Evolutionary conservation across 1,139 yeast species (phyloP).

Genomic region (Blastobotrys serpentis): DNA sequence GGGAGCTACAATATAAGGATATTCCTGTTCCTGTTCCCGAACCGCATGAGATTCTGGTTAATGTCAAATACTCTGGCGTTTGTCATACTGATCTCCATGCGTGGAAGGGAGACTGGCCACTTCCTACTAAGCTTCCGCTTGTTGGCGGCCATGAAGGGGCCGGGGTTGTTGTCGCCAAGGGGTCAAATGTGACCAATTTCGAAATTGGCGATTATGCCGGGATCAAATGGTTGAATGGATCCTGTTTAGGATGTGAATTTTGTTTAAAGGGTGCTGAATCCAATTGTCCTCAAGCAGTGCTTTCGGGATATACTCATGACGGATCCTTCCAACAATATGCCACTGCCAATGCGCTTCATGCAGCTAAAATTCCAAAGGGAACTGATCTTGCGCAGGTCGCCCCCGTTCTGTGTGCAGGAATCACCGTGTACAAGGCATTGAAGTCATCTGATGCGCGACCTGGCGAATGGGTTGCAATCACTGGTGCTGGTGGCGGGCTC

Average conservation of each 20-base stretch:
- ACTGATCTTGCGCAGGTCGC: conserved; percentile 72
- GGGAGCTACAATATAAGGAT: conserved; percentile 60
- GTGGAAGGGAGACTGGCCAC: conserved; percentile 74
- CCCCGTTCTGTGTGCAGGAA: conserved; percentile 79
- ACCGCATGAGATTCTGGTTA: conserved; percentile 58
- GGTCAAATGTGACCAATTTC: conserved; percentile 65
- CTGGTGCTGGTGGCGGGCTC: conserved; percentile 86
- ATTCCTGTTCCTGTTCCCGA: conserved; percentile 63
- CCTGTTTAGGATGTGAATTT: conserved; percentile 71
- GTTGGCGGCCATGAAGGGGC: conserved; percentile 91
- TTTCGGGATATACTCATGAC: conserved; percentile 78
- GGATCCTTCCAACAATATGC: conserved; percentile 86
- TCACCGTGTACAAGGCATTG: conserved; percentile 80
- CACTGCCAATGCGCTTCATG: conserved; percentile 80
- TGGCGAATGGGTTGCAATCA: conserved; percentile 77
- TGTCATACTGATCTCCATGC: conserved; percentile 72
- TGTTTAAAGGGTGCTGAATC: conserved; percentile 69
- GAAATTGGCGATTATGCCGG: conserved; percentile 78
- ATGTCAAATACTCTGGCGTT: conserved; percentile 65
- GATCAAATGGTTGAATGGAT: conserved; percentile 67
- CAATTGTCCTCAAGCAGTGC: conserved; percentile 64
- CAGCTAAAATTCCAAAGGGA: conserved; percentile 70
- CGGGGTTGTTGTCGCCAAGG: conserved; percentile 74
- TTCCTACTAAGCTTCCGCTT: conserved; percentile 61
- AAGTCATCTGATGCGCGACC: conserved; percentile 64